Evolutionary conservation across 2,329 filamentous ascomycete genomes (phyloP).

Genomic region (Didymella glomerata): DNA sequence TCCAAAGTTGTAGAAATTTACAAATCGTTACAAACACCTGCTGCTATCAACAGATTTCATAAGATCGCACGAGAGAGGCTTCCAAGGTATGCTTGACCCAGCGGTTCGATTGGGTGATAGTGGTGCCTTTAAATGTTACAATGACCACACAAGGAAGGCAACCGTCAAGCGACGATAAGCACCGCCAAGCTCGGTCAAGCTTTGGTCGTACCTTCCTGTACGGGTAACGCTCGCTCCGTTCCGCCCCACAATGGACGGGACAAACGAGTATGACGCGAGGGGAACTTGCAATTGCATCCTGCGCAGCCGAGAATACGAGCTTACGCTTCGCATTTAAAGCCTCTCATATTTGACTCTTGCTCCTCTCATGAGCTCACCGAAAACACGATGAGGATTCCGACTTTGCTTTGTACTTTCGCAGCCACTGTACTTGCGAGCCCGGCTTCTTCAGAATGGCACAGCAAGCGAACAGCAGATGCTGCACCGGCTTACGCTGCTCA

Average conservation of each 20-base stretch:
- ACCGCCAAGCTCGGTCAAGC: constrained; percentile 28
- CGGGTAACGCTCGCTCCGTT: constrained; percentile 18
- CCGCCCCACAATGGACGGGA: constrained; percentile 17
- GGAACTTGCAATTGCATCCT: constrained; percentile 6
- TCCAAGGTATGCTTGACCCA: neutral
- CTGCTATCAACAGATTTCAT: too few species aligned
- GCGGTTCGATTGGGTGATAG: neutral
- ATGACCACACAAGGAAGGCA: neutral
- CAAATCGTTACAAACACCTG: too few species aligned
- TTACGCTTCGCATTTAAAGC: constrained; percentile 4
- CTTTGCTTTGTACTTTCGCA: constrained; percentile 15
- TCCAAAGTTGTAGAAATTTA: too few species aligned
- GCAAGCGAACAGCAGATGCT: constrained; percentile 24
- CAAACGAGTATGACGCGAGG: constrained; percentile 20
- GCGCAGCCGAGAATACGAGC: neutral
- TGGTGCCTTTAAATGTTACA: neutral
- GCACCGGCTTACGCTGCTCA: constrained; percentile 33
- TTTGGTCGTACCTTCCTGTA: constrained; percentile 26
- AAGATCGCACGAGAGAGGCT: neutral
- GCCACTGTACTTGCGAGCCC: constrained; percentile 17
- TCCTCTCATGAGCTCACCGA: neutral
- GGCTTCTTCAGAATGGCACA: constrained; percentile 10
- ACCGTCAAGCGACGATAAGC: constrained; percentile 28
- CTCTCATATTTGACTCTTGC: neutral
- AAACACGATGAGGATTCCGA: constrained; percentile 22